Evolutionary conservation across 768 basidiomycete genomes (phyloP), one percentile per base, ranked within the genome.

Genomic region (Phylloporus arenicola): DNA sequence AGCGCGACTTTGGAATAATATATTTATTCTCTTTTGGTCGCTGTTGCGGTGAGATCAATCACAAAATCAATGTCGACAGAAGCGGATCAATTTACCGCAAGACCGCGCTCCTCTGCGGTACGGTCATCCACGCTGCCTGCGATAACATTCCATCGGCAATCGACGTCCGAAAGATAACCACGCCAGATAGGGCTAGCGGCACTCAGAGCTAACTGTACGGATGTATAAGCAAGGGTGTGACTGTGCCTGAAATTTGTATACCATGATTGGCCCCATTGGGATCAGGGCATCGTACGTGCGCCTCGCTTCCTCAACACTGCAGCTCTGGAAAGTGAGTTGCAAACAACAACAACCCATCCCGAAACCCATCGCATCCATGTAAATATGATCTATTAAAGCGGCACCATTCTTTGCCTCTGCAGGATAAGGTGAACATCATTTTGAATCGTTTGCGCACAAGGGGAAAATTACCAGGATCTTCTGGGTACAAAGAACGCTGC

Each of bases 261-360:
- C 94, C 80, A 99, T 82, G 54, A 99, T 92, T 5, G 96, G 96
- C 3, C 92, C 92, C 24, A 99, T 74, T 11, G 96, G 96, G 19
- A 96, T 84, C 45, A 99, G 75, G n/a, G 89, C 90, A 65, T 99
- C 96, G 65, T 99, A 99, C 70, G 97, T 82, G 48, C 89, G 76
- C 63, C 92, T 78, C 11, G 96, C 93, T 65, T 99, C 93, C 29
- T 80, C 77, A 24, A 99, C 83, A 71, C 92, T 92, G 69, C 92
- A 96, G 3, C 93, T 87, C 69, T 99, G 96, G 72, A 98, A 97
- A 13, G 96, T 99, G 53, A 98, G 77, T 62, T 99, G 96, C 45
- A 99, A 75, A 68, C 96, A 98, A 62, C 92, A 95, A 58, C 95
- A 98, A 6, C 96, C 96, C 96, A 98, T 99, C 42, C 96, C 96